phyloP scores from a whole-genome alignment of 2,329 filamentous ascomycete species.

The Fusarium torreyae region DNA sequence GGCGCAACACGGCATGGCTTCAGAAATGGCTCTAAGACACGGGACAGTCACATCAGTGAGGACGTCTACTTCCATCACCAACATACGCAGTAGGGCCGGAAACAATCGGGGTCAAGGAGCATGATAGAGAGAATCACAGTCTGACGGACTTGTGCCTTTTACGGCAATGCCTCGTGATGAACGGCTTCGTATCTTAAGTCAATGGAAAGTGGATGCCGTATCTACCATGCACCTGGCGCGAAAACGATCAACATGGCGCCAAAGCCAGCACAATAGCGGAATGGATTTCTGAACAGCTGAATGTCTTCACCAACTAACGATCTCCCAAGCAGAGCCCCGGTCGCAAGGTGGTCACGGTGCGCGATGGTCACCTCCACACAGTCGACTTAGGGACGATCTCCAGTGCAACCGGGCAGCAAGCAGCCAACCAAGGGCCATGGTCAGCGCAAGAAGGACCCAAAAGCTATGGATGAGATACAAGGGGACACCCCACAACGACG shows the following conservation, averaged over 20 bases:
- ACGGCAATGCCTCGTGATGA: conserved; percentile 13
- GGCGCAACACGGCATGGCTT: conserved; percentile 33
- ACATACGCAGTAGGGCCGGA: conserved; percentile 8
- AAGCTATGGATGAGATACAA: conserved; percentile 32
- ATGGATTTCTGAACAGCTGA: conserved; percentile 37
- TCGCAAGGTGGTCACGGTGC: conserved; percentile 43
- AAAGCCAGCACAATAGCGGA: conserved; percentile 34
- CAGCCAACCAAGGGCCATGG: conserved; percentile 43
- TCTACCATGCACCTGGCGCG: conserved; percentile 9
- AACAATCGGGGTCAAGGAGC: conserved; percentile 12
- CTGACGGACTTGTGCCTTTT: conserved; percentile 5
- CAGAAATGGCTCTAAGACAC: conserved; percentile 23
- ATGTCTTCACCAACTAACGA: conserved; percentile 32
- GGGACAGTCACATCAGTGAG: conserved; percentile 16
- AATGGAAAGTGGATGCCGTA: conserved; percentile 24
- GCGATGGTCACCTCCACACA: conserved; percentile 48
- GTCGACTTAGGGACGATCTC: conserved; percentile 49
- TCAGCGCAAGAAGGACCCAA: conserved; percentile 37
- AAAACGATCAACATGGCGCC: conserved; percentile 42
- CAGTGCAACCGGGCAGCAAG: conserved; percentile 21
- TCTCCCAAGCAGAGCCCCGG: conserved; percentile 22
- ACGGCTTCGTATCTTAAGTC: conserved; percentile 21
- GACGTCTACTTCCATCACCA: not conserved
- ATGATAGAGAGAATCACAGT: conserved; percentile 2
- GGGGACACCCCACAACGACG: conserved; percentile 44